Evolutionary conservation across 768 basidiomycete genomes (phyloP), one percentile per base, ranked within the genome.

Genomic region (Chalciporus sphaerocephalus): DNA sequence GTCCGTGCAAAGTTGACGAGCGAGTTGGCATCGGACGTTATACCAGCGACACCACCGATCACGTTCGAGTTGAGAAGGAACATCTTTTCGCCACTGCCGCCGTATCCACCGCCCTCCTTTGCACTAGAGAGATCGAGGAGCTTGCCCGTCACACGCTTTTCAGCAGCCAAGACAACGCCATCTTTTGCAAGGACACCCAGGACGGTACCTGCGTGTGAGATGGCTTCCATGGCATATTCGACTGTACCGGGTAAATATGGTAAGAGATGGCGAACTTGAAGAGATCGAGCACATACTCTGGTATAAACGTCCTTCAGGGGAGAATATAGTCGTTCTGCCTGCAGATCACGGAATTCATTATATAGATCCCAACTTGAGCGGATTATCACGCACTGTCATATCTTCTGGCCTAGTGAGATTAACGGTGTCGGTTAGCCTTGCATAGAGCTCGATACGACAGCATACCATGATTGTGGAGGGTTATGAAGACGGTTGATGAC

Each of bases 221-320:
- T 97, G 47, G 93, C 92, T 65, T 98, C 96, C 92, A 98, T 96
- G 35, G 95, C 95, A 79, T 99, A 99, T 73, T 99, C 95, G 74
- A 98, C 95, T 95, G 57, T 38, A 24, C 7, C 20, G 20, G 44
- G 38, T 42, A 32, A 53, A 44, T 27, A 35, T 44, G 22, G 20
- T 40, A 42, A 37, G 48, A 27, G 20, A 27, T 25, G 27, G n/a
- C 16, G 3, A 32, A 17, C 21, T 43, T 38, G 40, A 16, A 11
- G 21, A 35, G 30, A 40, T 38, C 42, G 38, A 33, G 27, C 32
- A 51, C 85, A 68, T 61, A 94, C 93, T 93, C 75, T 99, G 95
- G 69, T 95, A 98, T 45, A 99, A 73, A 51, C 95, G 92, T 55
- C 93, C 95, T 71, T 99, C 95, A 25, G 95, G 95, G 42, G 94